Evolutionary conservation across 139 green algal species (phyloP), one percentile per base, ranked within the genome.

Genomic region (Asterochloris sp.): DNA sequence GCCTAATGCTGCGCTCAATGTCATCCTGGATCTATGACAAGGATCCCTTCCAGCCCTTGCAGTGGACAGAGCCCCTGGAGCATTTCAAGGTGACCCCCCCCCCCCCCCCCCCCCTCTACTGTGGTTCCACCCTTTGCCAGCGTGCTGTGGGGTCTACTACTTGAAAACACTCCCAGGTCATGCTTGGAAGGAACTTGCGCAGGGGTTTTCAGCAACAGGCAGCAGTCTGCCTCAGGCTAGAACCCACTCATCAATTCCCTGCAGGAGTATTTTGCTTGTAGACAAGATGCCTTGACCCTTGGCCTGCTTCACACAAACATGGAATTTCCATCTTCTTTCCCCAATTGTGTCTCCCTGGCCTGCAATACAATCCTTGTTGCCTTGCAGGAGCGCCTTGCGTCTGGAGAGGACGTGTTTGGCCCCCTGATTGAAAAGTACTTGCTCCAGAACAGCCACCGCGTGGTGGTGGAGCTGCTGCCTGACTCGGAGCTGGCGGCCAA

Each of bases 11-110:
- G 81, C 91, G 94, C 62, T 92, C 94, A 62, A 92, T 99, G 88
- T 88, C 88, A 71, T 89, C 94, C 47, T 99, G 97, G 97, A 95
- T 99, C 85, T 99, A 99, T 82, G 95, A 97, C 84, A 85, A 89
- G 12, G 95, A 99, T 90, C 97, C 97, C 61, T 94, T 98, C 86
- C 83, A 93, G 85, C 92, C 93, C 60, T 91, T 99, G 76, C 89
- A 95, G 84, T 99, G 96, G 93, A 91, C 95, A 84, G 91, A 94
- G 23, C 92, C 94, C 12, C 93, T 99, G 71, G 79, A 85, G 24
- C 78, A 85, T 69, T 96, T 99, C 92, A 99, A 99, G 94, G 83
- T 84, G 63, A 14, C 26, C 2, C 4, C 13, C 16, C 15, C 21
- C 38, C 6, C 38, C 38, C 38, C 6, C 38, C 38, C 38, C 4